Conservation (phyloP, 805 yeast species). For the Debaryomyces prosopidis region DNA sequence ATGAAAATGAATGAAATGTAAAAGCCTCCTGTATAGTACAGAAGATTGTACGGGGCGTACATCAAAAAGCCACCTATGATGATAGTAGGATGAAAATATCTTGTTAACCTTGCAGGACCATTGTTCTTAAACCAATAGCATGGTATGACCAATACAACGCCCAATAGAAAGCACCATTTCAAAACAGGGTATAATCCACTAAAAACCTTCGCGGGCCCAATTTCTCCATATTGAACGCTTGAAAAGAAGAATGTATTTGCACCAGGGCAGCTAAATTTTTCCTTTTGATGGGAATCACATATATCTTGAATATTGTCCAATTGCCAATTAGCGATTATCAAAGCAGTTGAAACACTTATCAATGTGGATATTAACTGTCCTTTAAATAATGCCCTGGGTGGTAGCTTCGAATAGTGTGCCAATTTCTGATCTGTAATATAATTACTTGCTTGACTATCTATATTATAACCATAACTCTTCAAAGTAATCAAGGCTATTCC, state of each 20-base stretch:
- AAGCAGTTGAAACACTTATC: slow-evolving; percentile 32
- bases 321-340: slow-evolving; percentile 42
- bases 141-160: slow-evolving; percentile 41
- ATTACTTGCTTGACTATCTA: slow-evolving; percentile 63
- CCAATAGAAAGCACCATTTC: slow-evolving; percentile 61
- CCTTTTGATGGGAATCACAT: slow-evolving; percentile 36
- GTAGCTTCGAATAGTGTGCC: slow-evolving; percentile 60
- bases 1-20: slow-evolving; percentile 57
- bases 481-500: slow-evolving; percentile 59
- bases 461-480: slow-evolving; percentile 50
- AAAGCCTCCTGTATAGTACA: slow-evolving; percentile 61
- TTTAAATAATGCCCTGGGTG: slow-evolving; percentile 60
- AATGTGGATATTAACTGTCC: slow-evolving; percentile 42
- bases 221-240: slow-evolving; percentile 55
- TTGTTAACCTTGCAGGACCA: slow-evolving; percentile 33
- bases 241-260: slow-evolving; percentile 53
- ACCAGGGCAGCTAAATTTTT: slow-evolving; percentile 41
- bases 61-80: slow-evolving; percentile 50
- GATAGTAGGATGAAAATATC: slow-evolving; percentile 55
- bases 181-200: slow-evolving; percentile 53
- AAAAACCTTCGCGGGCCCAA: slow-evolving; percentile 61
- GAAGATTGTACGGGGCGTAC: slow-evolving; percentile 53
- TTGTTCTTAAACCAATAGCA: slow-evolving; percentile 34
- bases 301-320: slow-evolving; percentile 33
- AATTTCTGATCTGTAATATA: slow-evolving; percentile 47